Evolutionary conservation across 805 yeast species (phyloP).

Genomic region (Suhomyces sp.): DNA sequence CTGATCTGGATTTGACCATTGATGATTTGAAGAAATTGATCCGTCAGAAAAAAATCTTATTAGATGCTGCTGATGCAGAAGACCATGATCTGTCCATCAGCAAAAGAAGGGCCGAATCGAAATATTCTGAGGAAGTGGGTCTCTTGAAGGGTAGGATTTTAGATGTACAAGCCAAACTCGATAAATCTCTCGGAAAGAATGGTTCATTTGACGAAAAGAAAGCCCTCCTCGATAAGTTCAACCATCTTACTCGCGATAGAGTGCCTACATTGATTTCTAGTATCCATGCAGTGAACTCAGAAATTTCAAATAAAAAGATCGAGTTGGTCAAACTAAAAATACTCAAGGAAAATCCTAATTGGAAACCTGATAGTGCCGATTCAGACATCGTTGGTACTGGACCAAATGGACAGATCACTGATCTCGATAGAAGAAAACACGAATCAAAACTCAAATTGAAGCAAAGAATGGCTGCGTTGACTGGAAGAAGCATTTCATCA

Average conservation of each 20-base stretch:
- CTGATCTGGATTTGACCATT: conserved; percentile 40
- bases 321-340: conserved; percentile 57
- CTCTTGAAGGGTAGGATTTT: conserved; percentile 60
- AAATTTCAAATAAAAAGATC: conserved; percentile 64
- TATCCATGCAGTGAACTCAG: conserved; percentile 62
- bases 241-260: conserved; percentile 56
- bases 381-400: conserved; percentile 71
- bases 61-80: conserved; percentile 70
- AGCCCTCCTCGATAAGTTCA: conserved; percentile 55
- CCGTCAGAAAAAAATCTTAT: conserved; percentile 66
- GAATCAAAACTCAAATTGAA: conserved; percentile 73
- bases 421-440: conserved; percentile 75
- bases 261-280: conserved; percentile 69
- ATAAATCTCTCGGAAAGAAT: conserved; percentile 15
- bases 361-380: conserved; percentile 39
- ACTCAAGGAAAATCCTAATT: conserved; percentile 63
- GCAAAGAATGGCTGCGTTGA: conserved; percentile 89
- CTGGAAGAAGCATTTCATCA: conserved; percentile 60
- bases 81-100: conserved; percentile 45
- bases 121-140: conserved; percentile 57
- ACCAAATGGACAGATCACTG: conserved; percentile 82
- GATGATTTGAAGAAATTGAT: conserved; percentile 61
- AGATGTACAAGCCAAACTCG: conserved; percentile 36
- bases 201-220: conserved; percentile 45
- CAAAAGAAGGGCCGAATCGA: conserved; percentile 34